Base-by-base conservation (phyloP, 1,139 yeast genomes). In the Wickerhamiella pararugosa region DNA sequence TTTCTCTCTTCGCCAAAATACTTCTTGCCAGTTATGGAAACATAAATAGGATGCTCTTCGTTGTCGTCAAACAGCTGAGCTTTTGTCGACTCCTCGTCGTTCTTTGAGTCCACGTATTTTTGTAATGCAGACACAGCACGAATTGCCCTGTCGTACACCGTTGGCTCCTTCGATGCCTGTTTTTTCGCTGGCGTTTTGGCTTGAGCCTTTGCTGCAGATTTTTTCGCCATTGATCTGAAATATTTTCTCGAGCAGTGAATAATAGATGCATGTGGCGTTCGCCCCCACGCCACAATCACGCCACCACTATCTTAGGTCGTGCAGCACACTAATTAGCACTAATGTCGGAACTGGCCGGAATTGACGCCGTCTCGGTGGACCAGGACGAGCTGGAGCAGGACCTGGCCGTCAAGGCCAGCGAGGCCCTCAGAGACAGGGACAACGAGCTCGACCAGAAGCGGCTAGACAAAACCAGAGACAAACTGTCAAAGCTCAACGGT, bases 401-500 rank as follows among this genome's bases (percentile, higher is more conserved):
- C 46, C 79, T 87, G 34, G 84, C 86, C 10, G 66, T 66, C 31
- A 50, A 58, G 60, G 96, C 95, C 1, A 76, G 76, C 49, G 66
- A 66, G 41, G 75, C 72, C 4, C 67, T 84, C 45, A 62, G 70
- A 2, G 62, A 69, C 38, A 75, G 78, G 44, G 87, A 83, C 45
- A 62, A 72, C 4, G 94, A 81, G 51, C 63, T 79, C 37, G 98
- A 90, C 51, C 64, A 69, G 44, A 79, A 77, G 49, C 67, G 97
- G 44, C 63, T 86, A 10, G 76, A 73, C 8, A 82, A 83, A 56
- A 71, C 92, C 0, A 57, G 61, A 26, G 68, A 66, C 38, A 48
- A 53, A 7, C 47, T 47, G 29, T 60, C 59, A 9, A 70, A 70
- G 48, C 59, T 71, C 7, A 52, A 61, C 30, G 57, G 61, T 11